phyloP scores from a whole-genome alignment of 2,329 filamentous ascomycete species.

The Paraphaeosphaeria minitans region DNA sequence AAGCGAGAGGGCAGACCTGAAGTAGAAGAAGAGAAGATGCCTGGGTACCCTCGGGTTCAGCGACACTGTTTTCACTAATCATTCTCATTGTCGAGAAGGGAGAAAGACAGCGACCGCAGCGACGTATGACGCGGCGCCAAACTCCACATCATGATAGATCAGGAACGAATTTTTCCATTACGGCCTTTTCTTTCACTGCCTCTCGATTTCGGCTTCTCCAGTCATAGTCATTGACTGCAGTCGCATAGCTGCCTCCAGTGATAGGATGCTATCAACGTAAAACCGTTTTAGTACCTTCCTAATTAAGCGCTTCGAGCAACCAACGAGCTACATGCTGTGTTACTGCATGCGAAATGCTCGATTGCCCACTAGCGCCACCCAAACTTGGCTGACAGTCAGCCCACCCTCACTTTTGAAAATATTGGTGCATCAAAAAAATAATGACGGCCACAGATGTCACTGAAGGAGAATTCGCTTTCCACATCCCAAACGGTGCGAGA shows the following conservation, averaged over 20 bases:
- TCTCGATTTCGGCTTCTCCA: neutral
- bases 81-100: neutral
- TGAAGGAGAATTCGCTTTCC: neutral
- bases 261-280: neutral
- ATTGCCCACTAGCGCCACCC: neutral
- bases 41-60: neutral
- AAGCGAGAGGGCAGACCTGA: neutral
- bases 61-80: neutral
- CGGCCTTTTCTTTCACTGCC: neutral
- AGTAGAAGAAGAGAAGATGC: neutral
- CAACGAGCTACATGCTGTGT: neutral
- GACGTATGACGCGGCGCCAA: neutral
- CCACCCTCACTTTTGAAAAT: neutral
- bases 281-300: neutral
- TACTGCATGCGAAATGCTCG: neutral
- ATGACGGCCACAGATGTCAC: neutral
- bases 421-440: neutral
- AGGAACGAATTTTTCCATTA: neutral
- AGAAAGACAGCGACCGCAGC: neutral
- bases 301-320: neutral
- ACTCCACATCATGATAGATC: neutral
- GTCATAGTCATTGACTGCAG: neutral
- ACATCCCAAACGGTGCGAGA: conserved; percentile 16
- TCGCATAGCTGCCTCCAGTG: neutral
- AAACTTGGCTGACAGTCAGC: neutral